Evolutionary conservation across 352 stramenopile genomes (phyloP), one percentile per base, ranked within the genome.

Genomic region (Globisporangium ultimum): DNA sequence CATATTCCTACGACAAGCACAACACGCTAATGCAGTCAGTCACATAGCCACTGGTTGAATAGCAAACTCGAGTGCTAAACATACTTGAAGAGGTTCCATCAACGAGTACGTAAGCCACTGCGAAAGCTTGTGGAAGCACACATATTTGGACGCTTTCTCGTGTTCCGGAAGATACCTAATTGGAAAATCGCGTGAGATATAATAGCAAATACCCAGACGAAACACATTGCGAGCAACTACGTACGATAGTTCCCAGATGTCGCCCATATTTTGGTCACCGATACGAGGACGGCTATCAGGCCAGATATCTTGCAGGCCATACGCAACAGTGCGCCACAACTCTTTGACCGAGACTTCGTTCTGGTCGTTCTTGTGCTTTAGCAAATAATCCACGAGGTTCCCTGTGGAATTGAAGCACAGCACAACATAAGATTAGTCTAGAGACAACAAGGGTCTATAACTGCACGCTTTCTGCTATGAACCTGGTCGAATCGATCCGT

Each of bases 101-200:
- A 96, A 64, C 12, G 84, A 94, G 68, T 94, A 96, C 18, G 87
- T 95, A 50, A 94, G 63, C 87, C 87, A 96, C 68, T 96, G 87
- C 10, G 84, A 93, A 7, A 96, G 74, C 70, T 96, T 96, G 72
- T 96, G 87, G 62, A 96, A 96, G 60, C 82, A 88, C 34, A 96
- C 84, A 42, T 87, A 82, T 40, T 84, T 87, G 17, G 70, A 74
- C 1, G 68, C 68, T 24, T 79, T 77, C 14, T 74, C 63, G 41
- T 87, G 53, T 49, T 75, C 66, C 5, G 69, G 63, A 21, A 90
- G 67, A 50, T 84, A 88, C 1, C 76, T 88, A 32, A 32, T 6
- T 5, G 24, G 24, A 32, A 32, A 32, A 32, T 2, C 24, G 24
- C 24, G 24, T 32, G 24, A 32, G 24, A n/a, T n/a, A n/a, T n/a